Base-by-base conservation (phyloP, 2,329 filamentous ascomycete genomes). In the Metarhizium guizhouense region DNA sequence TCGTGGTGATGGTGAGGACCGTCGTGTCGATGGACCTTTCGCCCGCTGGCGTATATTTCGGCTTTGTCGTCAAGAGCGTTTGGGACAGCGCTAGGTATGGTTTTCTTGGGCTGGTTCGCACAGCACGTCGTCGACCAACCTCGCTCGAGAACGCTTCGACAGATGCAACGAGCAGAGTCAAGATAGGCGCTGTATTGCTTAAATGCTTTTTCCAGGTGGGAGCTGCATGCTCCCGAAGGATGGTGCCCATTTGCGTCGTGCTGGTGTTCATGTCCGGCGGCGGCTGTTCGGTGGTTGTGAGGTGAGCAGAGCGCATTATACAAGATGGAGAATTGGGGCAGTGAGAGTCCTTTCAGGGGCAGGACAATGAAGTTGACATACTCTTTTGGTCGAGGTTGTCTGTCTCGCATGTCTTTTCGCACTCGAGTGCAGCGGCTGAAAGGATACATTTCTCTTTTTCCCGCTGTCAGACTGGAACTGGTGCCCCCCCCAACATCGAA, bases 131-230 rank as follows among this genome's bases (percentile, higher is more conserved):
- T 62, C 32, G 65, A 49, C 54, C 64, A 48, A 32, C 65, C 64
- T 49, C 57, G 57, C 0, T 67, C 68, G 48, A 72, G 63, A 29
- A 70, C 61, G 52, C 60, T 65, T 40, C 68, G 68, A 58, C 70
- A 72, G 57, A 72, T 71, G 60, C 70, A 72, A 2, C 69, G 69
- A n/a, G 67, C 67, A 10, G 65, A 63, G 47, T 70, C 65, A n/a
- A 72, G 64, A 51, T 70, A 70, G 54, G 62, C 63, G 56, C 61
- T 67, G 52, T 72, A 71, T 48, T 67, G 65, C 18, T 69, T 64
- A 48, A 71, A 68, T 1, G 70, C 69, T 29, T 62, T 63, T 51
- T 58, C 56, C 1, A 71, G 61, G 51, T 72, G 70, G 36, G 63
- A 63, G 42, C 53, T 64, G 50, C 70, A 72, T 7, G 70, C 68